Evolutionary conservation across 208 protist genomes (phyloP), one percentile per base, ranked within the genome.

Genomic region (Vickermania ingenoplastis): DNA sequence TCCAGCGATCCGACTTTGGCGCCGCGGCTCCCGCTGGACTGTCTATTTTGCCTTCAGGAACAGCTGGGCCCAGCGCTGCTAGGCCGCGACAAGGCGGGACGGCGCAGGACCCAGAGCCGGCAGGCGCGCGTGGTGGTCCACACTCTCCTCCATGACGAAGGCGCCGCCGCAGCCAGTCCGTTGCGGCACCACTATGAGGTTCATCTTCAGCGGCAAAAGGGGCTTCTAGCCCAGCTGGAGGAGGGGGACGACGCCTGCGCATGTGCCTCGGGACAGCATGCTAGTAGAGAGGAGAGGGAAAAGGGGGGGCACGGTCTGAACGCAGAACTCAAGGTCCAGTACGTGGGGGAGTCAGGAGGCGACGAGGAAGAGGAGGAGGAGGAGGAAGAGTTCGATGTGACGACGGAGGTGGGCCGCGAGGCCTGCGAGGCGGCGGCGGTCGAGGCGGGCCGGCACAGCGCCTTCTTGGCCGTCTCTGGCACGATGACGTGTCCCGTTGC

Each of bases 391-490:
- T 45, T 45, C 36, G 68, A 70, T 28, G 11, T 62, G 22, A 26
- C 61, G n/a, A 56, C 51, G 0, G 69, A 79, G 17, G 50, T 69
- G 5, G 68, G 63, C 23, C 24, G 30, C 23, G 65, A 56, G 25
- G 63, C 57, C 2, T 78, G 75, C 31, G 81, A 88, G 64, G 54
- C n/a, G 7, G 60, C 53, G 3, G 81, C 81, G 11, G 77, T 70
- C 26, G 54, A 71, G 23, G 81, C 61, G 49, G 58, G 73, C 4
- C 77, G 81, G 0, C 81, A 88, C 59, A 52, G 49, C 2, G 83
- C 77, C 65, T 79, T 84, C 61, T 72, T 83, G 53, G 69, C 68
- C 11, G 73, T 77, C 22, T 56, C 75, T 25, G 77, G 81, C 36
- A 79, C 69, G 1, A 56, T 70, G 1, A 57, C 69, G 0, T 79